Evolutionary conservation across 148 eudicot species (phyloP).

Genomic region (Vaccinium myrtillus): DNA sequence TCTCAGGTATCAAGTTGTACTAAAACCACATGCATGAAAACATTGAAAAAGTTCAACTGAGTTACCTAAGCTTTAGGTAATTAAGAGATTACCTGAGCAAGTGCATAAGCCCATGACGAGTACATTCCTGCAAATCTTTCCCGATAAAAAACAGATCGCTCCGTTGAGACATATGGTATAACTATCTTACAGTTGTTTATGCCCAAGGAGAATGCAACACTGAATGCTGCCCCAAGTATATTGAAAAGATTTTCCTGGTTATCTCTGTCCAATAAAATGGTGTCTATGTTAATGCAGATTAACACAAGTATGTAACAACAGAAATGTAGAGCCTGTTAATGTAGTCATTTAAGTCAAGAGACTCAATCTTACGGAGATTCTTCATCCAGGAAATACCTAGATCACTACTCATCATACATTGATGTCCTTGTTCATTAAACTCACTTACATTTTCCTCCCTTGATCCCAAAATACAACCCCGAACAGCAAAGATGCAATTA

Average conservation of each 20-base stretch:
- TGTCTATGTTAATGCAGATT: not conserved
- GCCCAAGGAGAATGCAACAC: conserved; percentile 58
- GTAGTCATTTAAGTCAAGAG: not conserved
- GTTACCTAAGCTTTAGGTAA: not conserved
- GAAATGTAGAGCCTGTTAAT: conserved; percentile 23
- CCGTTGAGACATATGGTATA: conserved; percentile 53
- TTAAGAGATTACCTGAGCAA: conserved; percentile 62
- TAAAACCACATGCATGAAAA: not conserved
- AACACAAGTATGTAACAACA: not conserved
- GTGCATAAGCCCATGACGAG: conserved; percentile 69
- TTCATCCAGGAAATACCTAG: not conserved
- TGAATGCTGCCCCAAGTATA: conserved; percentile 57
- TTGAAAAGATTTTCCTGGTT: conserved; percentile 64
- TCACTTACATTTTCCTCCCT: conserved; percentile 63
- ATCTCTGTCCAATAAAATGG: conserved; percentile 41
- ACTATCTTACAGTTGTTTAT: conserved; percentile 44
- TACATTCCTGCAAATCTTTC: conserved; percentile 90
- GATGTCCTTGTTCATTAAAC: conserved; percentile 18
- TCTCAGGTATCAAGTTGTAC: not conserved
- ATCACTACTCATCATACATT: not conserved
- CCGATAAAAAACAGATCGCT: conserved; percentile 65
- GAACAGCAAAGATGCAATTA: conserved; percentile 48
- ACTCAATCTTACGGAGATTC: not conserved
- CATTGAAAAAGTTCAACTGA: not conserved
- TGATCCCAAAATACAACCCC: conserved; percentile 71